Evolutionary conservation across 73 alveolate genomes (phyloP), one percentile per base, ranked within the genome.

Genomic region (Breviolum minutum): DNA sequence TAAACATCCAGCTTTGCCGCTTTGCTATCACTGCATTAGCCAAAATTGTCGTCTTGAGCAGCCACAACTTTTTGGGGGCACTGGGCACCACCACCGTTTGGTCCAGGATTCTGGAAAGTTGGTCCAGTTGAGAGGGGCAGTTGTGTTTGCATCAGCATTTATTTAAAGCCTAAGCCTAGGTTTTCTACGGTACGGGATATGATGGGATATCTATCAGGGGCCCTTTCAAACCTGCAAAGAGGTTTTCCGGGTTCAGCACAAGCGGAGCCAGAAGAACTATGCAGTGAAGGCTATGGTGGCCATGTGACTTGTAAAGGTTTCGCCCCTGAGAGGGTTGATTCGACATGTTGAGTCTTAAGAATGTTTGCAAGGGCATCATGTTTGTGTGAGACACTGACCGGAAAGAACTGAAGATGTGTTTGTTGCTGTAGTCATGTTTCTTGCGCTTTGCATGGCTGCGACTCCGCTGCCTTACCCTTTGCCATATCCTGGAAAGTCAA

Each of bases 241-340:
- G 92, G 92, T 83, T 54, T 83, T 83, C 62, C 76, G 92, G 8
- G 92, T 83, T n/a, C 92, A 83, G 92, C 92, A 83, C 92, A 54
- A 62, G 76, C 71, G 27, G 76, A 83, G 62, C 92, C 73, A 54
- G 26, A 40, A 62, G 92, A 83, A 83, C 73, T 83, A 61, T 22
- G 92, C 92, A 22, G 92, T 83, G 92, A 83, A 83, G 92, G 92
- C 92, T 24, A 80, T 32, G 88, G 22, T 48, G 30, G 82, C 14
- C 54, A 17, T 40, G 14, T 17, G 54, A 17, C 54, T 40, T 19
- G 82, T 40, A 73, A 40, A 40, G 54, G 54, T 40, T 40, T 40
- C 54, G 54, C 54, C 54, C 54, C 54, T 40, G 54, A 40, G 54
- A 40, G 54, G 54, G 54, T 40, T 40, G 54, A 40, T 40, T 40